phyloP scores from a whole-genome alignment of 371 early-diverging fungal species.

The Mortierella sp. region DNA sequence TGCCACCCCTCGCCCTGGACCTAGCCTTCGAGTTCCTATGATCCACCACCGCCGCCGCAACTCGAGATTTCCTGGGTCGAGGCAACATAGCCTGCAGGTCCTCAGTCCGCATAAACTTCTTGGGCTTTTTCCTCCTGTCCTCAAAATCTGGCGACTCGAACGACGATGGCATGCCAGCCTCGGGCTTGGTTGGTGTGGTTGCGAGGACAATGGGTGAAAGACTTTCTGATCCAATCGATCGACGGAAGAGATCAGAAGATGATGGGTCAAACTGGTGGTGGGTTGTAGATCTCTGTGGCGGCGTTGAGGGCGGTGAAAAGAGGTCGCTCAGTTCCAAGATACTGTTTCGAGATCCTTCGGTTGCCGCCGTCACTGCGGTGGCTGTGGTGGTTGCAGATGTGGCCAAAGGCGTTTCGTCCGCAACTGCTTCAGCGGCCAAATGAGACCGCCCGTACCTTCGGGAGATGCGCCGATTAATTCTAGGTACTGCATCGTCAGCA shows the following conservation, averaged over 20 bases:
- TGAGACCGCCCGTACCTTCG: conserved; percentile 11
- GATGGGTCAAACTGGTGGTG: not conserved
- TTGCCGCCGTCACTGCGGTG: not conserved
- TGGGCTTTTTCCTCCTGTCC: not conserved
- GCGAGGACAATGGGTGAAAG: conserved; percentile 22
- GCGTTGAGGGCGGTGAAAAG: conserved; percentile 22
- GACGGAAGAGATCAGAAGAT: not conserved
- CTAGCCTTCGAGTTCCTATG: not conserved
- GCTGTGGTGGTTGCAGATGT: not conserved
- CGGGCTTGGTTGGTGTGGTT: conserved; percentile 33
- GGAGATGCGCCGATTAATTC: conserved; percentile 16
- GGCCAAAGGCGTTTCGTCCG: not conserved
- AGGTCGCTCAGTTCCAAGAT: not conserved
- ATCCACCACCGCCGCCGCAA: not conserved
- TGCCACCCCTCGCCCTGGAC: not conserved
- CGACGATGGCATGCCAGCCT: conserved; percentile 42
- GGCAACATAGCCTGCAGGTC: conserved; percentile 37
- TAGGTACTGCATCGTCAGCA: not conserved
- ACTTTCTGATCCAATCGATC: conserved; percentile 5
- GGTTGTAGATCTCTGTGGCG: not conserved
- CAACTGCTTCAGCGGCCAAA: not conserved
- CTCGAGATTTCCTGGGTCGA: not conserved
- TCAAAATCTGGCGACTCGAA: conserved; percentile 7
- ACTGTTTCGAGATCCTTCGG: not conserved
- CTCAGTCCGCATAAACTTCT: conserved; percentile 26